Evolutionary conservation across 352 stramenopile genomes (phyloP).

Genomic region (Phytophthora hibernalis): DNA sequence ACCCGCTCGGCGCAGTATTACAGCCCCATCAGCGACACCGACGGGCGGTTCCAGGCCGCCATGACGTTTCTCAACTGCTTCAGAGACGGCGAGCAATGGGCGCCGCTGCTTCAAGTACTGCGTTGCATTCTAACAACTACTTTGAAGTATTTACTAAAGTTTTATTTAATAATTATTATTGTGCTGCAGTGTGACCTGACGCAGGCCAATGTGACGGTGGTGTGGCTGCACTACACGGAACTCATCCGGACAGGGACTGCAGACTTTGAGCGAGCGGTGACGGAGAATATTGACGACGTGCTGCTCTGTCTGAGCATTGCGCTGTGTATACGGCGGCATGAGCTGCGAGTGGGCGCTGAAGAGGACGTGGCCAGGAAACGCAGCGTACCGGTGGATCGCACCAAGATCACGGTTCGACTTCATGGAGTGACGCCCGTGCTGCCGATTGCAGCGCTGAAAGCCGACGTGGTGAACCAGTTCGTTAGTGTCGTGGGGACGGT

Average conservation of each 20-base stretch:
- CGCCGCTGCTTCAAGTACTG: conserved; percentile 48
- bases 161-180: not conserved
- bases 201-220: conserved; percentile 49
- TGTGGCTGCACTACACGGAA: conserved; percentile 64
- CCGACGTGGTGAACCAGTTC: conserved; percentile 81
- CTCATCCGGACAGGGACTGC: conserved; percentile 54
- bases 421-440: conserved; percentile 72
- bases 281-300: conserved; percentile 66
- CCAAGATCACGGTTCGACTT: conserved; percentile 68
- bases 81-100: conserved; percentile 56
- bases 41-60: conserved; percentile 64
- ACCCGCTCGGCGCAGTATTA: conserved; percentile 55
- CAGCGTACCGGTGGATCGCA: conserved; percentile 50
- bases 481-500: conserved; percentile 78
- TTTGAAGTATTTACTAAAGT: too few species aligned
- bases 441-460: conserved; percentile 75
- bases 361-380: conserved; percentile 50
- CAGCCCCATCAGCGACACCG: conserved; percentile 53
- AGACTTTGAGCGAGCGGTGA: conserved; percentile 63
- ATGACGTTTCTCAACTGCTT: conserved; percentile 70
- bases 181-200: conserved; percentile 57
- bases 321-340: conserved; percentile 67
- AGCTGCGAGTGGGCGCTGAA: conserved; percentile 62
- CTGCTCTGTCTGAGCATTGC: conserved; percentile 71
- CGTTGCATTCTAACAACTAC: not conserved